These are phyloP conservation scores for Haplographium delicatum DNA, from an alignment of 495 filamentous ascomycete genomes.

Conservation along the genomic window DNA sequence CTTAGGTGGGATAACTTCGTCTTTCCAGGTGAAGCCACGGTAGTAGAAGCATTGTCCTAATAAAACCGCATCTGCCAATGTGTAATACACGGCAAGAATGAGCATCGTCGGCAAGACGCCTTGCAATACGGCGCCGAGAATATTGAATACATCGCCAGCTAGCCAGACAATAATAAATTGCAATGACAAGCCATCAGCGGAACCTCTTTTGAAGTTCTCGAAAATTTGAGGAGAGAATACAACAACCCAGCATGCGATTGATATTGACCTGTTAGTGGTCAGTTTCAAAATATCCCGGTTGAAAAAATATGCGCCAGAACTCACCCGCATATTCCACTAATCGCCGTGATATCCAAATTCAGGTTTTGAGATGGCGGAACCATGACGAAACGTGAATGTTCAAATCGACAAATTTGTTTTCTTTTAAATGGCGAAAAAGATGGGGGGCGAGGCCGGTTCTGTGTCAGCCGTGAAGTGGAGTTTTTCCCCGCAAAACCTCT, in stretches of 20 bases:
- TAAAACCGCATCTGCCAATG: conserved; percentile 84
- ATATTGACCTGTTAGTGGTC: conserved; percentile 63
- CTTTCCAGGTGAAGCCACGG: conserved; percentile 68
- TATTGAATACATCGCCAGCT: conserved; percentile 93
- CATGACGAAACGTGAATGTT: no score
- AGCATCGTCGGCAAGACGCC: conserved; percentile 92
- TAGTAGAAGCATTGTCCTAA: conserved; percentile 92
- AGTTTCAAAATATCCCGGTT: no score
- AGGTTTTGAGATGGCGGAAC: conserved; percentile 30
- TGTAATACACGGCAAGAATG: conserved; percentile 93
- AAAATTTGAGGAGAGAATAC: conserved; percentile 97
- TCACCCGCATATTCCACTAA: conserved; percentile 85
- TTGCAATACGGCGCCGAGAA: conserved; percentile 87
- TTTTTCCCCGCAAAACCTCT: no score
- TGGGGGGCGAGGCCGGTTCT: no score
- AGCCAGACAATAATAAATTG: conserved; percentile 90
- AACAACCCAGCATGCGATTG: conserved; percentile 95
- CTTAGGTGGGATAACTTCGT: conserved; percentile 38
- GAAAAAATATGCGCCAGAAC: conserved; percentile 18
- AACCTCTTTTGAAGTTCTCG: conserved; percentile 84
- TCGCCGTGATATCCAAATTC: conserved; percentile 74
- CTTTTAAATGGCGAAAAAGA: no score
- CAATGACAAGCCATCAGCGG: conserved; percentile 84
- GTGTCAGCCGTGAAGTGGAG: no score
- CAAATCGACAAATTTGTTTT: no score